Evolutionary conservation across 345 rosid genomes (phyloP).

Genomic region (Crucihimalaya himalaica): DNA sequence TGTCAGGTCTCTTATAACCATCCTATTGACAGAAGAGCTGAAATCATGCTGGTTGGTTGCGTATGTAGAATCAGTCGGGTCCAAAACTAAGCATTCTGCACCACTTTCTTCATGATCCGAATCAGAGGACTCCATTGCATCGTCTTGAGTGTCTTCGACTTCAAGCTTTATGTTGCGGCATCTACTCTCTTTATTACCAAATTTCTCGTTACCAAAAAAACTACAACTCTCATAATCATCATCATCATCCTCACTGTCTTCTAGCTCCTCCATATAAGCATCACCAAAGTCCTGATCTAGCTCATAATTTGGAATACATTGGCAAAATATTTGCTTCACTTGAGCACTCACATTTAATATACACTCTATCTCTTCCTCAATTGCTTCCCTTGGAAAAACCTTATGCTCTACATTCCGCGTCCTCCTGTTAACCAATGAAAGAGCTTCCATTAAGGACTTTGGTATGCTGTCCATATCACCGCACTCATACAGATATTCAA

Average conservation of each 20-base stretch:
- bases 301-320: constrained; percentile 55
- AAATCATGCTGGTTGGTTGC: constrained; percentile 18
- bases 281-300: constrained; percentile 61
- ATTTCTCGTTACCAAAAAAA: constrained; percentile 11
- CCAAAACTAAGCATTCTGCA: constrained; percentile 50
- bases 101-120: constrained; percentile 53
- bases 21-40: constrained; percentile 29
- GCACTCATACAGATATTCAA: constrained; percentile 74
- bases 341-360: constrained; percentile 73
- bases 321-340: constrained; percentile 63
- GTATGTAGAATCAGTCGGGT: constrained; percentile 17
- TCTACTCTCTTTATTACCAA: constrained; percentile 17
- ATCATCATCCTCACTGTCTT: constrained; percentile 61
- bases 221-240: constrained; percentile 34
- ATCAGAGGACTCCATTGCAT: constrained; percentile 39
- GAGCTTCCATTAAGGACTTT: constrained; percentile 57
- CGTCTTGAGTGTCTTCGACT: constrained; percentile 25
- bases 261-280: constrained; percentile 77
- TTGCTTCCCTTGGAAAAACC: constrained; percentile 46
- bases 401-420: constrained; percentile 36
- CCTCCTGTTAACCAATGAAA: constrained; percentile 58
- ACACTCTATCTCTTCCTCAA: constrained; percentile 71
- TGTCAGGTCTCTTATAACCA: constrained; percentile 20
- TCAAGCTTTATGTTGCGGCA: constrained; percentile 34
- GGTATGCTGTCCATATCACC: constrained; percentile 66